These are phyloP conservation scores for Botryosphaeria agaves DNA, from an alignment of 2,329 filamentous ascomycete genomes.

Conservation along the genomic window DNA sequence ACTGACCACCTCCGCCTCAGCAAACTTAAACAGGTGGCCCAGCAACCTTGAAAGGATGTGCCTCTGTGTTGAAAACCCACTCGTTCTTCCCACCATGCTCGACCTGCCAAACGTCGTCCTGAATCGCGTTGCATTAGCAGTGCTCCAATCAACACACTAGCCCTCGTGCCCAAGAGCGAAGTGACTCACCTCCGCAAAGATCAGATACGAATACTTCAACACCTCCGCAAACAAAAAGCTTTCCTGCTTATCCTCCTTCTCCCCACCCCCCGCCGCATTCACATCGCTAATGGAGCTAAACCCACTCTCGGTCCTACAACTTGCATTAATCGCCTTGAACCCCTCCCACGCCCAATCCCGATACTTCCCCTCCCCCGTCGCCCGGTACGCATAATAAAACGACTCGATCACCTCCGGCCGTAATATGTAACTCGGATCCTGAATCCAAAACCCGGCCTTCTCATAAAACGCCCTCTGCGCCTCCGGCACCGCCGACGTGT, in stretches of 20 bases:
- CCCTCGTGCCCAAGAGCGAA: conserved; percentile 1
- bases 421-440: conserved; percentile 40
- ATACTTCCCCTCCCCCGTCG: conserved; percentile 58
- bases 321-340: conserved; percentile 49
- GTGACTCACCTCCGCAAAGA: conserved; percentile 35
- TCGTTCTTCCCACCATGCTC: conserved; percentile 29
- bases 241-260: conserved; percentile 55
- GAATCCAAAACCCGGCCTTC: conserved; percentile 51
- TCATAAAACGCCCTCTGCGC: conserved; percentile 41
- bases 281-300: conserved; percentile 52
- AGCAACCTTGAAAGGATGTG: conserved; percentile 38
- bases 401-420: conserved; percentile 71
- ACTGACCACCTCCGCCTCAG: too few species aligned
- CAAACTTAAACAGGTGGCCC: conserved; percentile 9
- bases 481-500: conserved; percentile 14
- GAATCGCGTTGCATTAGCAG: too few species aligned
- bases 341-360: conserved; percentile 74
- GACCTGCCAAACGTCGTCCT: conserved; percentile 43
- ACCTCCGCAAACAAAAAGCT: conserved; percentile 82
- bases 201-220: conserved; percentile 68
- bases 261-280: conserved; percentile 42
- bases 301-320: conserved; percentile 45
- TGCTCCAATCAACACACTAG: conserved; percentile 2
- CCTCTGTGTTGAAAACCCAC: conserved; percentile 49
- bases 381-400: conserved; percentile 73